Evolutionary conservation across 2,329 filamentous ascomycete species (phyloP).

Genomic region (Pestalotiopsis sp.): DNA sequence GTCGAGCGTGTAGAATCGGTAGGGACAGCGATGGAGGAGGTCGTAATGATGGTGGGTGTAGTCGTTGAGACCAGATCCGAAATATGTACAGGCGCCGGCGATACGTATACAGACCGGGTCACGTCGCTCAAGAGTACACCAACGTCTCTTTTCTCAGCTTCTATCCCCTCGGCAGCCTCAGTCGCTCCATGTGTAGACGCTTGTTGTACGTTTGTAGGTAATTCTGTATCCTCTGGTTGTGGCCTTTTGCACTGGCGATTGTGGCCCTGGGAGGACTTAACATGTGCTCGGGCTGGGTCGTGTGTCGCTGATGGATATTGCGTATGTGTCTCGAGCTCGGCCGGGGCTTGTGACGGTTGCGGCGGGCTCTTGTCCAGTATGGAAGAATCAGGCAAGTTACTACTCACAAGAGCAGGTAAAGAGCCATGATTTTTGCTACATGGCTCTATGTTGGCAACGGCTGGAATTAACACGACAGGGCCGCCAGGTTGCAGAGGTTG

Average conservation of each 20-base stretch:
- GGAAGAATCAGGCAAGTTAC: conserved; percentile 2
- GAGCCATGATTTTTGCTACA: conserved; percentile 12
- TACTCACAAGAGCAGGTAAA: conserved; percentile 10
- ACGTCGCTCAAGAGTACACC: conserved; percentile 3
- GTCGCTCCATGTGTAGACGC: conserved; percentile 6
- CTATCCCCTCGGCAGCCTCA: conserved; percentile 1
- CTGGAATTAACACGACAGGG: conserved; percentile 25
- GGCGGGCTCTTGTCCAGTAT: conserved; percentile 17
- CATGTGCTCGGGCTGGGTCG: conserved; percentile 22
- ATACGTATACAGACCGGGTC: conserved; percentile 1
- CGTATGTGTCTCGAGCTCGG: conserved; percentile 2
- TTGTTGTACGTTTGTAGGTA: not conserved
- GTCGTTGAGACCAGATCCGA: not conserved
- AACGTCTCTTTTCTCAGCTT: conserved; percentile 6
- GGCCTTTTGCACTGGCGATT: conserved; percentile 17
- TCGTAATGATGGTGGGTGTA: not conserved
- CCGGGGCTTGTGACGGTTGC: conserved; percentile 25
- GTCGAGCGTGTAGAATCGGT: conserved; percentile 7
- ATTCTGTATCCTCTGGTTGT: conserved; percentile 8
- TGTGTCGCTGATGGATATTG: conserved; percentile 1
- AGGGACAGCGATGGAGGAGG: not conserved
- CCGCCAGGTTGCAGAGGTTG: not conserved
- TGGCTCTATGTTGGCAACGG: conserved; percentile 26
- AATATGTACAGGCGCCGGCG: not conserved
- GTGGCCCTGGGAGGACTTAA: conserved; percentile 24